Evolutionary conservation across 331 rosid genomes (phyloP).

Genomic region (Acacia concinna): DNA sequence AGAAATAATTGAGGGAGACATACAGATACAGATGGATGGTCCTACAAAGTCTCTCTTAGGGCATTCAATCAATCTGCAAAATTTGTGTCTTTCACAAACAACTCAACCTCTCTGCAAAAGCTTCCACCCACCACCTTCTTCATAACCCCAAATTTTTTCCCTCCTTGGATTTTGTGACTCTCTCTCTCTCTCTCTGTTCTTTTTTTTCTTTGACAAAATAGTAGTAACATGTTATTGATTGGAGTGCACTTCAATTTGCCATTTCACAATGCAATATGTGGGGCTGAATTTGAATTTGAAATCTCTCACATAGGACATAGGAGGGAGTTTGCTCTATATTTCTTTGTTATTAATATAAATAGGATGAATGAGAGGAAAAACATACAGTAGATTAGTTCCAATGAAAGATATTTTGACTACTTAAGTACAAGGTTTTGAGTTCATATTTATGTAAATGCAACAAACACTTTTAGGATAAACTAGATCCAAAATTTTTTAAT

Average conservation of each 20-base stretch:
- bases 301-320: not conserved
- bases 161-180: constrained; percentile 3
- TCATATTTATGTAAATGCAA: no score
- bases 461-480: no score
- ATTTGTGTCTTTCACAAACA: constrained; percentile 50
- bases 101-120: constrained; percentile 45
- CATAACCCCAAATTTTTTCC: constrained; percentile 32
- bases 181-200: no score
- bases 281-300: not conserved
- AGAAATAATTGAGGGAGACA: constrained; percentile 48
- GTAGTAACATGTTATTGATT: not conserved
- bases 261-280: not conserved
- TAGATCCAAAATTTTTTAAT: no score
- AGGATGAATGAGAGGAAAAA: not conserved
- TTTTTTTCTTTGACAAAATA: not conserved
- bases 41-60: constrained; percentile 47
- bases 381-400: no score
- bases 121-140: constrained; percentile 31
- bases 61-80: constrained; percentile 59
- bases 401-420: no score
- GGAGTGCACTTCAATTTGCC: not conserved
- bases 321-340: not conserved
- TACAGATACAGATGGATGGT: constrained; percentile 29
- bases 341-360: not conserved
- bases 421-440: no score